Base-by-base conservation (phyloP, 805 yeast species). In the Teunomyces atbi region DNA sequence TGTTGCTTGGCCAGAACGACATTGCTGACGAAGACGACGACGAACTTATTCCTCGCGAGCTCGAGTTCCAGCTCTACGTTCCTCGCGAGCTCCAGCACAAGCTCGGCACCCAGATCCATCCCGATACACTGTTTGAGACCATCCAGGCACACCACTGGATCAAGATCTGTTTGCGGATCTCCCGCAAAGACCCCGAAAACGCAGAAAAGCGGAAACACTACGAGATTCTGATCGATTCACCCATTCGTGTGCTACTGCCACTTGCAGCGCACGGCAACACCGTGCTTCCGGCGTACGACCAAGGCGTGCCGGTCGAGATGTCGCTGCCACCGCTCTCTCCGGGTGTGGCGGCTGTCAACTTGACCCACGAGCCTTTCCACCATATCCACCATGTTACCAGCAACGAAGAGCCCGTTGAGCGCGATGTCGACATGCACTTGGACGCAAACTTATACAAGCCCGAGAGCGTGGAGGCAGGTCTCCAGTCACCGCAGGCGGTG, bases 71-170 rank as follows among this genome's bases (percentile, higher is more conserved):
- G 65, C 81, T 90, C n/a, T 86, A 77, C 52, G 84, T 94, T 18
- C 98, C 98, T 1, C 81, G 82, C 50, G 69, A 70, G 42, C 71
- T 89, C 47, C 77, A 77, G 44, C 78, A 77, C 19, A 77, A 77
- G 40, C 76, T 74, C 45, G 74, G 70, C 47, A 60, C 60, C 38
- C 47, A 53, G 23, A 65, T 86, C 23, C 96, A 89, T 57, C 96
- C 98, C 1, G 96, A 94, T 64, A 88, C 97, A 0, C 81, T 88
- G 2, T 84, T 77, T 55, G 80, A 78, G 19, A 83, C 82, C 55
- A 89, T 94, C 51, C 91, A 89, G 66, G 78, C 94, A 5, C 92
- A 88, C 58, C 99, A 94, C 67, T 94, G 99, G 97, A 83, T 94
- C 57, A 94, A 94, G 66, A 78, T 94, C 12, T 86, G 96, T 52